Evolutionary conservation across 2,329 filamentous ascomycete genomes (phyloP).

Genomic region (Penicillium hesseltinei): DNA sequence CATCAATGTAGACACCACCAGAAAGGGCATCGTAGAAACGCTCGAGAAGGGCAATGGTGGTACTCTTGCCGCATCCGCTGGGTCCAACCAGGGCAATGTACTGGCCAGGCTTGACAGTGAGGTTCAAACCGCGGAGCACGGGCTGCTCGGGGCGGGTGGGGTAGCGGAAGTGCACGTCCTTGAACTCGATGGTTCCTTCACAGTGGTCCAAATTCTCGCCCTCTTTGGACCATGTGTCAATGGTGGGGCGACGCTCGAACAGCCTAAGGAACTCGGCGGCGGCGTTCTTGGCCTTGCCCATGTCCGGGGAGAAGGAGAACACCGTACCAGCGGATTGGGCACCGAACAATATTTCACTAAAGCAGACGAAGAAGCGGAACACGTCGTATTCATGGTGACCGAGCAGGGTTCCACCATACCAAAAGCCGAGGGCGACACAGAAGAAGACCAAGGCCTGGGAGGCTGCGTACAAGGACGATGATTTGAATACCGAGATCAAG

Average conservation of each 20-base stretch:
- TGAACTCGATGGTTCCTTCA: constrained; percentile 81
- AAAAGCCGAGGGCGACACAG: constrained; percentile 84
- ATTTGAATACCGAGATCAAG: constrained; percentile 70
- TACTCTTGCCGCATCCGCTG: constrained; percentile 90
- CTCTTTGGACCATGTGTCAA: constrained; percentile 75
- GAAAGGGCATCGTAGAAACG: constrained; percentile 89
- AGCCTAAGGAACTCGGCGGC: constrained; percentile 76
- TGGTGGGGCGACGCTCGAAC: constrained; percentile 76
- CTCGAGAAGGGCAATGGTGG: constrained; percentile 86
- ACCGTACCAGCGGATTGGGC: constrained; percentile 87
- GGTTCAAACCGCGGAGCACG: constrained; percentile 79
- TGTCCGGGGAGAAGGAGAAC: constrained; percentile 87
- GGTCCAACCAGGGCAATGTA: constrained; percentile 80
- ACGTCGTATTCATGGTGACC: constrained; percentile 67
- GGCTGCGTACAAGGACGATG: constrained; percentile 75
- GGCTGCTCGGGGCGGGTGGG: constrained; percentile 87
- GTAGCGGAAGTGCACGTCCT: constrained; percentile 90
- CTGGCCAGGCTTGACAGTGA: constrained; percentile 48
- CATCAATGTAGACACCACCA: constrained; percentile 79
- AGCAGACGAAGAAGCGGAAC: constrained; percentile 91
- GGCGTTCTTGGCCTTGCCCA: constrained; percentile 87
- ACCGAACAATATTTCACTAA: constrained; percentile 83
- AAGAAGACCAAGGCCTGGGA: constrained; percentile 83
- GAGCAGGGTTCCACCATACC: constrained; percentile 81
- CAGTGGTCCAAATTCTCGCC: constrained; percentile 63